phyloP scores from a whole-genome alignment of 176 grass and related monocot species.

The Oryza coarctata region DNA sequence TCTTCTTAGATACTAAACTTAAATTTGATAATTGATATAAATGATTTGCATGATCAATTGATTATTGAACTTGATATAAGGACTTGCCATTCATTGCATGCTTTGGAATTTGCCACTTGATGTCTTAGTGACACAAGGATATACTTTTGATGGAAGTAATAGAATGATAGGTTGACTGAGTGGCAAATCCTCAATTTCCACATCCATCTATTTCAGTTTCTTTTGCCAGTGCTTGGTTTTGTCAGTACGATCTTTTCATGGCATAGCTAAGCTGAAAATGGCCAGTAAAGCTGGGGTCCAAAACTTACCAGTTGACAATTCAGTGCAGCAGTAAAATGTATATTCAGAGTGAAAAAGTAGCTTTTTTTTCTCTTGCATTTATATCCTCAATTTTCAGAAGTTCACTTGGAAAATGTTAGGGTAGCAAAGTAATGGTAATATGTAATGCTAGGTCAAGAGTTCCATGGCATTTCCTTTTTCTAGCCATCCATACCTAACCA shows the following conservation, averaged over 20 bases:
- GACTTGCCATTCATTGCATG: background rate
- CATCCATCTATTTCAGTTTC: background rate
- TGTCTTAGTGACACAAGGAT: background rate
- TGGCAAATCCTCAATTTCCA: background rate
- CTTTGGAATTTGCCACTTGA: background rate
- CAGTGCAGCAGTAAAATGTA: background rate
- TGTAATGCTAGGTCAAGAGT: background rate
- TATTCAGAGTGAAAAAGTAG: background rate
- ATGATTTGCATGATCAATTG: background rate
- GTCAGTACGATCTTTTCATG: background rate
- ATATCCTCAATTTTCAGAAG: background rate
- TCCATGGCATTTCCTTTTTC: background rate
- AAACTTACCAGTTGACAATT: background rate
- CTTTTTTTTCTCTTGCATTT: background rate
- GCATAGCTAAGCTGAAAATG: background rate
- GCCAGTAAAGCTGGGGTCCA: background rate
- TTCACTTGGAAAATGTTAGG: background rate
- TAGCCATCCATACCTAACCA: background rate
- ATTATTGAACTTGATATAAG: background rate
- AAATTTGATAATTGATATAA: background rate
- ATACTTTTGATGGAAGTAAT: background rate
- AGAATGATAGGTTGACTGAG: background rate
- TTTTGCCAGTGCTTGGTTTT: background rate
- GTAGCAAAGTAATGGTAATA: background rate
- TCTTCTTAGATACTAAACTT: conserved; percentile 11